A percentile compares a stretch with the other conserved stretches of the same genome.
phyloP scores from a whole-genome alignment of 2,329 filamentous ascomycete genomes.

The Polytolypa hystricis region DNA sequence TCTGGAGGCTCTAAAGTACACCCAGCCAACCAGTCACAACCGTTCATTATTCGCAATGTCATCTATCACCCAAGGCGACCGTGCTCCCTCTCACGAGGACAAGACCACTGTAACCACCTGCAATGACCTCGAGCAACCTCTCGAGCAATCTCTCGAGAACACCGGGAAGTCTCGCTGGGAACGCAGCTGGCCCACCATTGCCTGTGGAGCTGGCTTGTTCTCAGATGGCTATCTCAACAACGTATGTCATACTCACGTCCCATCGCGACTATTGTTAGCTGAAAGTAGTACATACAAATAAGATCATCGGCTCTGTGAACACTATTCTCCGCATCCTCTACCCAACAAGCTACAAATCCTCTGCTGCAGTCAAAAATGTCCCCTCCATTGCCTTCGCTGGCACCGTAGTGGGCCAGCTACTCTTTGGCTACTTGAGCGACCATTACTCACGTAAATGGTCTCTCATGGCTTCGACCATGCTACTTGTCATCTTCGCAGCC shows the following conservation, averaged over 20 bases:
- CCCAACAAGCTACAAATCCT: conserved; percentile 54
- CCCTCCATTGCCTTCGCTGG: conserved; percentile 57
- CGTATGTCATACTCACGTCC: conserved; percentile 42
- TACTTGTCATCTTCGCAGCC: conserved; percentile 76
- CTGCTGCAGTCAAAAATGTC: conserved; percentile 61
- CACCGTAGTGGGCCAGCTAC: conserved; percentile 20
- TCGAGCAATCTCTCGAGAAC: conserved; percentile 6
- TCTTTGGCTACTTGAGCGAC: conserved; percentile 45
- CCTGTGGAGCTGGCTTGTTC: conserved; percentile 81
- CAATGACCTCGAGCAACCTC: no score
- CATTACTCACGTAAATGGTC: conserved; percentile 77
- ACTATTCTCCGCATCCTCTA: conserved; percentile 65
- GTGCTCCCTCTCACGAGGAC: no score
- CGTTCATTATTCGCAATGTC: no score
- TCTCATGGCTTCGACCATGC: conserved; percentile 67
- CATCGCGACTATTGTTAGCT: no score
- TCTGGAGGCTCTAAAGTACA: no score
- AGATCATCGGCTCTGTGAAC: conserved; percentile 78
- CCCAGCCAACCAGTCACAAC: no score
- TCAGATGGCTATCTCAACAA: conserved; percentile 89
- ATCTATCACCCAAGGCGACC: no score
- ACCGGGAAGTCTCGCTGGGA: conserved; percentile 36
- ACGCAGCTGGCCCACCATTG: conserved; percentile 62
- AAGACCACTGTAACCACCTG: no score
- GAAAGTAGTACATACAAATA: conserved; percentile 4